A percentile compares a stretch with the other conserved stretches of the same genome.
These are phyloP conservation scores for Rhizoclosmatium globosum DNA, from an alignment of 192 early-diverging fungal genomes.

Conservation along the genomic window DNA sequence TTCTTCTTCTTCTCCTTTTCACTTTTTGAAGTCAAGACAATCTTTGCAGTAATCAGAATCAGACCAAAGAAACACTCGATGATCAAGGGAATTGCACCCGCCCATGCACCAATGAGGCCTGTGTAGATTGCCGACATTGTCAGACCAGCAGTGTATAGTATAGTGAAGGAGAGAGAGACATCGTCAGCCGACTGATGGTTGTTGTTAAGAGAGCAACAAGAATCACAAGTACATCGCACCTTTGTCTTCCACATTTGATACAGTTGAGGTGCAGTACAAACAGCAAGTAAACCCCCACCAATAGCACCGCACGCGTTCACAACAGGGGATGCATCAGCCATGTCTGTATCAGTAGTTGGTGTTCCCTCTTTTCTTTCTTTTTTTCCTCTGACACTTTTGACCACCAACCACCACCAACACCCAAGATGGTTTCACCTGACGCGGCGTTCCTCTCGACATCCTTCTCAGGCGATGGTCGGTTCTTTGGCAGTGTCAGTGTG, in stretches of 20 bases:
- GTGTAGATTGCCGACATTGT: constrained; percentile 1
- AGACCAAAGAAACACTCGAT: background rate
- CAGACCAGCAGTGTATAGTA: constrained; percentile 7
- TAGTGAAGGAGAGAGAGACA: background rate
- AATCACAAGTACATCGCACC: background rate
- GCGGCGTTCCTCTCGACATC: background rate
- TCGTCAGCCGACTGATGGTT: constrained; percentile 3
- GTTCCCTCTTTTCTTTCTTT: background rate
- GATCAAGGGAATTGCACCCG: constrained; percentile 1
- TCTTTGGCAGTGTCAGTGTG: background rate
- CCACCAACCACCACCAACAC: background rate
- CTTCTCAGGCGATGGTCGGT: background rate
- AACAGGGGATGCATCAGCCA: background rate
- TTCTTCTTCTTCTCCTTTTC: background rate
- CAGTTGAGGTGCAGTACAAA: constrained; percentile 5
- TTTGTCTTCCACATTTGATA: constrained; percentile 20
- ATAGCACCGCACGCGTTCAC: constrained; percentile 7
- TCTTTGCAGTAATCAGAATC: background rate
- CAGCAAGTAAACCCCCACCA: constrained; percentile 8
- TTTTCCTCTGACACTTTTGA: background rate
- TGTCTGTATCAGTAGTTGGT: background rate
- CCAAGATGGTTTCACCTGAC: background rate
- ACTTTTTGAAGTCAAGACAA: background rate
- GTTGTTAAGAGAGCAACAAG: background rate
- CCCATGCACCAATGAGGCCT: constrained; percentile 1